A percentile compares a stretch with the other conserved stretches of the same genome.
These are phyloP conservation scores for Catenaria anguillulae DNA, from an alignment of 371 early-diverging fungal genomes.

Conservation along the genomic window DNA sequence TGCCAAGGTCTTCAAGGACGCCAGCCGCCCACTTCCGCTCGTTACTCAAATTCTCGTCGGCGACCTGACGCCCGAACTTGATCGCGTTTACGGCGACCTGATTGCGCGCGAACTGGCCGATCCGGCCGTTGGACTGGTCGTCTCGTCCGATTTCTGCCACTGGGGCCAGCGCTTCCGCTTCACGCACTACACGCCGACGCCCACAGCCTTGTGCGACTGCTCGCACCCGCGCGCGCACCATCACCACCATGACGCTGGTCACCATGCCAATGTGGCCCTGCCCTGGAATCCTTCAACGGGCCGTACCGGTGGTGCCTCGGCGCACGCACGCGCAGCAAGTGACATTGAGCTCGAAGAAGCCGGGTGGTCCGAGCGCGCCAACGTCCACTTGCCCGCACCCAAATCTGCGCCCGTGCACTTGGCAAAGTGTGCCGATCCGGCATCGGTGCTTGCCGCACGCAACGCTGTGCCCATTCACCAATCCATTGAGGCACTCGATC, in stretches of 20 bases:
- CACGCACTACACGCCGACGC: neutral
- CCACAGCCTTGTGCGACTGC: conserved; percentile 3
- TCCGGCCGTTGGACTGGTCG: conserved; percentile 56
- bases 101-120: conserved; percentile 52
- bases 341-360: neutral
- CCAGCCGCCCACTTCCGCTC: conserved; percentile 20
- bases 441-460: too few species aligned
- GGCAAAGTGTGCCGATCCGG: too few species aligned
- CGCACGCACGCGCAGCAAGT: neutral
- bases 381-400: neutral
- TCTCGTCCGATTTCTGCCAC: conserved; percentile 94
- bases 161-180: conserved; percentile 46
- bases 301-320: too few species aligned
- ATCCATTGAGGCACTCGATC: conserved; percentile 61
- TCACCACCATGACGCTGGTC: neutral
- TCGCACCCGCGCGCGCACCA: neutral
- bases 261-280: neutral
- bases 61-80: conserved; percentile 36
- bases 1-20: conserved; percentile 11
- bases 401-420: conserved; percentile 11
- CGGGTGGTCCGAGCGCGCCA: neutral
- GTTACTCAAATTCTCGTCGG: conserved; percentile 86
- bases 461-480: conserved; percentile 48
- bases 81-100: conserved; percentile 37
- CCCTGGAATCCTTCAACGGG: too few species aligned